Evolutionary conservation across 495 filamentous ascomycete species (phyloP).

Genomic region (Clohesyomyces aquaticus): DNA sequence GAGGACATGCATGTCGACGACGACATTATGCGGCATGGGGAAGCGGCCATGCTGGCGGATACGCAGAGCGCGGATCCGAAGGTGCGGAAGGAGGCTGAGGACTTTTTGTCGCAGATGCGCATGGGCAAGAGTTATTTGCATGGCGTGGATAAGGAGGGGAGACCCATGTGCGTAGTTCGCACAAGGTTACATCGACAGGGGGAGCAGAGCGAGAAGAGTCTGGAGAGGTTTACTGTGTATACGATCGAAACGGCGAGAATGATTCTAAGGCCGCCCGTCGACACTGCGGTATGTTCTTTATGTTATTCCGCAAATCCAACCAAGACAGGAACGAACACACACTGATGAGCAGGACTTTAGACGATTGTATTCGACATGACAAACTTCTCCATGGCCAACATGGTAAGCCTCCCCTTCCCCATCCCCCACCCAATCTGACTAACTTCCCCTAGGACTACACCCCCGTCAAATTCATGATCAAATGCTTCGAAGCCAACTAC

Average conservation of each 20-base stretch:
- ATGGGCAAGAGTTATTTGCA: slow-evolving; percentile 96
- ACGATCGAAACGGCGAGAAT: slow-evolving; percentile 90
- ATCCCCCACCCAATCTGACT: not conserved
- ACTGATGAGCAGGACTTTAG: slow-evolving; percentile 47
- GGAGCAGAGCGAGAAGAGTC: slow-evolving; percentile 76
- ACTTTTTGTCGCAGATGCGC: slow-evolving; percentile 82
- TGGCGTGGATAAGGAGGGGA: slow-evolving; percentile 79
- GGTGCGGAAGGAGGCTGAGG: slow-evolving; percentile 69
- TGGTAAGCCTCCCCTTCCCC: slow-evolving; percentile 52
- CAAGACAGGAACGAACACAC: not conserved
- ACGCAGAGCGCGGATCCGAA: slow-evolving; percentile 58
- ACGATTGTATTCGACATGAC: slow-evolving; percentile 96
- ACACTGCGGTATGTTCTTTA: slow-evolving; percentile 77
- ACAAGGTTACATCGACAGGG: slow-evolving; percentile 77
- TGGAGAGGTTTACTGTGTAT: slow-evolving; percentile 92
- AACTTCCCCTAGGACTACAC: slow-evolving; percentile 68
- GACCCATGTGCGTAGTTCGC: slow-evolving; percentile 86
- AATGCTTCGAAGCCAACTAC: slow-evolving; percentile 99
- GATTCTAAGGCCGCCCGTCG: slow-evolving; percentile 75
- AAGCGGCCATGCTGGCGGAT: slow-evolving; percentile 65
- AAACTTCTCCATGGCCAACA: slow-evolving; percentile 87
- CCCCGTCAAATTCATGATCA: slow-evolving; percentile 98
- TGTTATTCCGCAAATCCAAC: not conserved
- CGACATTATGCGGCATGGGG: slow-evolving; percentile 81
- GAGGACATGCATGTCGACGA: slow-evolving; percentile 83